A percentile compares a stretch with the other conserved stretches of the same genome.
These are phyloP conservation scores for Amanita pallidorosea DNA, from an alignment of 768 basidiomycete species.

Conservation along the genomic window DNA sequence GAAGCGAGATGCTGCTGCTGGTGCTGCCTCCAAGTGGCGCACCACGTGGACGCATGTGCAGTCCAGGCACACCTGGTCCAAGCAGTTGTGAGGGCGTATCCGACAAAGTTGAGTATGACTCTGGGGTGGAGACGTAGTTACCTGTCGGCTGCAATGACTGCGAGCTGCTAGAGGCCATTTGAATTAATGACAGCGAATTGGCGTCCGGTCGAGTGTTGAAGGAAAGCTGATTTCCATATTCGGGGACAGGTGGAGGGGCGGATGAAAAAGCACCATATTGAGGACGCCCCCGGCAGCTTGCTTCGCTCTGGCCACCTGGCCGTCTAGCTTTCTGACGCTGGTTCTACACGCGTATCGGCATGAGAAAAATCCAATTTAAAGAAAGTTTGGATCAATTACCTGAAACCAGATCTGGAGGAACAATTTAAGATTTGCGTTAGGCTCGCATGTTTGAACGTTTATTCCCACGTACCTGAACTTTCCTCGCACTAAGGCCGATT, in stretches of 20 bases:
- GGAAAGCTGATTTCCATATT: slow-evolving; percentile 13
- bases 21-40: slow-evolving; percentile 1
- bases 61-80: slow-evolving; percentile 47
- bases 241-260: slow-evolving; percentile 25
- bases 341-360: slow-evolving; percentile 38
- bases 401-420: slow-evolving; percentile 77
- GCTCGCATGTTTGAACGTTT: neutral
- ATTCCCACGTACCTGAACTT: slow-evolving; percentile 65
- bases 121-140: slow-evolving; percentile 10
- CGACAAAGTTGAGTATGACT: slow-evolving; percentile 17
- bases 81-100: slow-evolving; percentile 31
- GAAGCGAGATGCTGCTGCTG: neutral
- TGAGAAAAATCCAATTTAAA: slow-evolving; percentile 12
- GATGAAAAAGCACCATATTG: slow-evolving; percentile 45
- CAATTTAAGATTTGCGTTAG: slow-evolving; percentile 11
- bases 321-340: slow-evolving; percentile 82
- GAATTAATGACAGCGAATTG: neutral
- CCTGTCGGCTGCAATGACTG: neutral
- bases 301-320: slow-evolving; percentile 51
- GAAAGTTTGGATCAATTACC: slow-evolving; percentile 27
- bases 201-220: slow-evolving; percentile 3
- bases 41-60: slow-evolving; percentile 15
- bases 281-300: slow-evolving; percentile 33
- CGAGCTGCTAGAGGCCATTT: neutral
- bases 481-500: slow-evolving; percentile 82